Evolutionary conservation across 2,329 filamentous ascomycete species (phyloP).

Genomic region (Colletotrichum sp.): DNA sequence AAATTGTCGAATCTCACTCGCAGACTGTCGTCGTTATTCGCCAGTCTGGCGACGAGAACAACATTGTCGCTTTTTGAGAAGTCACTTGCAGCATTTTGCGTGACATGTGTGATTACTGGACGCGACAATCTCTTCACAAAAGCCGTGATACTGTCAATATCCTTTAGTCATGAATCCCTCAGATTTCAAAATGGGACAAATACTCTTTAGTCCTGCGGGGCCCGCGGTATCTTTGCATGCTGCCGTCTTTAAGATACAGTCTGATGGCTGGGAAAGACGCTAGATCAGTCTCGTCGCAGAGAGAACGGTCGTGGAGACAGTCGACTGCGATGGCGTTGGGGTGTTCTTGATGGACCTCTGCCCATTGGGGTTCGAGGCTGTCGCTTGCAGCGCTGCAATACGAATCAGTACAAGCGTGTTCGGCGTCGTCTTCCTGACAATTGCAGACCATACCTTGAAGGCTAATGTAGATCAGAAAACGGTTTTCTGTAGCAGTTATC

Average conservation of each 20-base stretch:
- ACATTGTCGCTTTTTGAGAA: constrained; percentile 44
- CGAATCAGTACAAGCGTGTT: background rate
- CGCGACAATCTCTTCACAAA: constrained; percentile 32
- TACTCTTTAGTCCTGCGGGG: constrained; percentile 41
- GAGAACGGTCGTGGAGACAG: constrained; percentile 34
- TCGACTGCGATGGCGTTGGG: constrained; percentile 34
- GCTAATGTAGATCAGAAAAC: background rate
- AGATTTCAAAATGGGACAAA: background rate
- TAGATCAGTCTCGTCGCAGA: constrained; percentile 47
- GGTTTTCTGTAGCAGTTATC: background rate
- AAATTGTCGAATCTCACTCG: constrained; percentile 31
- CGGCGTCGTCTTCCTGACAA: background rate
- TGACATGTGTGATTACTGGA: constrained; percentile 28
- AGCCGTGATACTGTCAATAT: constrained; percentile 31
- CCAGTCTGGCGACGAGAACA: constrained; percentile 44
- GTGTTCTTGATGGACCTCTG: background rate
- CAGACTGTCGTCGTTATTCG: constrained; percentile 29
- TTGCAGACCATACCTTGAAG: background rate
- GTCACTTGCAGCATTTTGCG: background rate
- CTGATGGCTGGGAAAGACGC: constrained; percentile 51
- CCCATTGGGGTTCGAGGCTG: constrained; percentile 21
- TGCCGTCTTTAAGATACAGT: constrained; percentile 38
- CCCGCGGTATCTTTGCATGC: constrained; percentile 45
- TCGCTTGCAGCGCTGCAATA: constrained; percentile 1
- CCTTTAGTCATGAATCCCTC: background rate